A percentile compares a stretch with the other conserved stretches of the same genome.
Conservation (phyloP, 1,284 basidiomycete species). For the Pascua guehoae region DNA sequence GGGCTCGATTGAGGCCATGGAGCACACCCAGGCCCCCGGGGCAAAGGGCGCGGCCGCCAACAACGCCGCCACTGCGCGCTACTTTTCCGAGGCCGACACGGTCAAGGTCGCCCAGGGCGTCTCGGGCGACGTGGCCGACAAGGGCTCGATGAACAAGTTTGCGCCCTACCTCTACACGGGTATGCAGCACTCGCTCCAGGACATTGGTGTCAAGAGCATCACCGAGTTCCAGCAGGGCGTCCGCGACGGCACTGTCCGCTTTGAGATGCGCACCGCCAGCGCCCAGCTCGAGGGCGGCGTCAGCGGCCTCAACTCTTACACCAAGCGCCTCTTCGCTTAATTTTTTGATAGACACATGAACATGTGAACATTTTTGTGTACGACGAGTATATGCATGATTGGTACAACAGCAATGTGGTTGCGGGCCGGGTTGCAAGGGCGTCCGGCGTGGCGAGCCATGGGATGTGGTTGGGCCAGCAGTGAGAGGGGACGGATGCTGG, state of each 20-base stretch:
- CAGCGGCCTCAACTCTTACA: constrained; percentile 76
- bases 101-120: constrained; percentile 99
- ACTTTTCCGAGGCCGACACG: constrained; percentile 91
- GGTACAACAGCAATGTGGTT: constrained; percentile 12
- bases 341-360: too few species aligned
- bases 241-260: constrained; percentile 66
- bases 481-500: too few species aligned
- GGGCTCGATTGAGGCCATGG: constrained; percentile 96
- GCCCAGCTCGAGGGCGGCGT: constrained; percentile 96
- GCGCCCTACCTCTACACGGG: constrained; percentile 89
- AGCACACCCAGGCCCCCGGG: constrained; percentile 63
- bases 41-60: constrained; percentile 61
- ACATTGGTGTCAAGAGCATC: constrained; percentile 72
- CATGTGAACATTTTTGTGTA: too few species aligned
- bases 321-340: constrained; percentile 61
- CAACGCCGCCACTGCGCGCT: constrained; percentile 94
- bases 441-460: too few species aligned
- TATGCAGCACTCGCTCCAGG: constrained; percentile 93
- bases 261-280: constrained; percentile 90
- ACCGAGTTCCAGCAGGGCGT: constrained; percentile 61
- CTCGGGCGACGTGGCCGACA: constrained; percentile 94
- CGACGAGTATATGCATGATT: constrained; percentile 9
- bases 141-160: constrained; percentile 88
- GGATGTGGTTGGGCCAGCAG: too few species aligned
- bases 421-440: not conserved